phyloP scores from a whole-genome alignment of 495 filamentous ascomycete genomes.

The Neurospora cerealis region DNA sequence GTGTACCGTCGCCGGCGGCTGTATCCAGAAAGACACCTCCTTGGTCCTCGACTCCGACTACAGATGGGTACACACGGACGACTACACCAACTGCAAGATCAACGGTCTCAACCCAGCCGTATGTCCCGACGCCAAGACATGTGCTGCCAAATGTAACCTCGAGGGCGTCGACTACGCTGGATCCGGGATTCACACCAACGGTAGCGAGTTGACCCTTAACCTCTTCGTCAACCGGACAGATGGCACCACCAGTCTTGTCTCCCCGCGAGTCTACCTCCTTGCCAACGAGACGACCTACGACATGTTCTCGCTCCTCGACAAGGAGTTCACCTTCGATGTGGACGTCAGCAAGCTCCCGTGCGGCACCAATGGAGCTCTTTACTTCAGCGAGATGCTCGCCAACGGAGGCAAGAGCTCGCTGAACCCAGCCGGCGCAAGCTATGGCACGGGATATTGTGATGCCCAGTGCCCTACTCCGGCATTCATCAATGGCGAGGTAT shows the following conservation, averaged over 20 bases:
- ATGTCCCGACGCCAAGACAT: slow-evolving; percentile 44
- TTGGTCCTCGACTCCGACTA: slow-evolving; percentile 57
- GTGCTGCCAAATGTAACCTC: slow-evolving; percentile 48
- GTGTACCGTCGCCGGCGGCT: slow-evolving; percentile 41
- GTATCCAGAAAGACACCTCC: slow-evolving; percentile 37
- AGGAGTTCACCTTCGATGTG: slow-evolving; percentile 57
- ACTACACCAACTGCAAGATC: slow-evolving; percentile 48
- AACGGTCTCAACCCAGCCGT: slow-evolving; percentile 43
- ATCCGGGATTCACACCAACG: slow-evolving; percentile 47
- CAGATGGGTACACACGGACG: slow-evolving; percentile 47
- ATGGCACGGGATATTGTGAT: slow-evolving; percentile 65
- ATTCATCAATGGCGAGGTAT: slow-evolving; percentile 50
- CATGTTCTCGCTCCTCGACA: slow-evolving; percentile 46
- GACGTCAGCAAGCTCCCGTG: slow-evolving; percentile 51
- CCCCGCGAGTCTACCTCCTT: slow-evolving; percentile 54
- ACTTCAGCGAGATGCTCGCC: slow-evolving; percentile 53
- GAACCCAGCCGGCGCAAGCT: slow-evolving; percentile 53
- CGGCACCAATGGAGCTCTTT: slow-evolving; percentile 59
- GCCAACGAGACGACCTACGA: slow-evolving; percentile 44
- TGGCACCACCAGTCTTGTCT: slow-evolving; percentile 6
- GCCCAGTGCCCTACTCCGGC: slow-evolving; percentile 50
- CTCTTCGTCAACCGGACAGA: slow-evolving; percentile 11
- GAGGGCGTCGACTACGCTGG: slow-evolving; percentile 52
- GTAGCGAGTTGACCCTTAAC: slow-evolving; percentile 20
- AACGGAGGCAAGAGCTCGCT: slow-evolving; percentile 43